Evolutionary conservation across 2,329 filamentous ascomycete genomes (phyloP).

Genomic region (Pestalotiopsis fici): DNA sequence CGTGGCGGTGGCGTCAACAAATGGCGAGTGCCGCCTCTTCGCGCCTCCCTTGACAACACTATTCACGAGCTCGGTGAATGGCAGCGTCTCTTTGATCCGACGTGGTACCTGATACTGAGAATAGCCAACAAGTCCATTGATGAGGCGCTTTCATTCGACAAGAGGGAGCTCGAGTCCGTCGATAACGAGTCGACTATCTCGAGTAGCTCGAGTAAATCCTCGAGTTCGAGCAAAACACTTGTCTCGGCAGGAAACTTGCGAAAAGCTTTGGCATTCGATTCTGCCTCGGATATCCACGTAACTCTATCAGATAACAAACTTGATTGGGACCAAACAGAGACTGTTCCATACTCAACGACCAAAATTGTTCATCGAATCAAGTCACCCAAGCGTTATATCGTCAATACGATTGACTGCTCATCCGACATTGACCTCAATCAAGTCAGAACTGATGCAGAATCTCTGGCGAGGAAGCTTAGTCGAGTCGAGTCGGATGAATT

Average conservation of each 20-base stretch:
- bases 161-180: background rate
- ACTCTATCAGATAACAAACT: background rate
- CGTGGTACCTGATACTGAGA: slow-evolving; percentile 6
- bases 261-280: background rate
- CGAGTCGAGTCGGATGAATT: background rate
- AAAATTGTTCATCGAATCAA: background rate
- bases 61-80: background rate
- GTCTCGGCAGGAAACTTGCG: background rate
- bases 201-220: background rate
- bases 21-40: background rate
- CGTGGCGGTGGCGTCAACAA: background rate
- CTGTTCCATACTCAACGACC: background rate
- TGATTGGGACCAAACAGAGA: background rate
- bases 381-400: background rate
- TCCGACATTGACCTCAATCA: background rate
- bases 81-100: background rate
- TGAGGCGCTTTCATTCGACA: background rate
- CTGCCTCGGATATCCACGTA: background rate
- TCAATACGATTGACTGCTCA: background rate
- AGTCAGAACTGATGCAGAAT: background rate
- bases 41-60: background rate
- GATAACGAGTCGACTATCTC: background rate
- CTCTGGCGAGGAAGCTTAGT: background rate
- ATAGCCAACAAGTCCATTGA: background rate
- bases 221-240: background rate